Conservation (phyloP, 176 grass and related monocot species). For the Hordeum vulgare region MorexV3_pseudomolecules_assembly NC_058519.1:129546861-129547360, state of each 20-base stretch:
- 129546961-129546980: slow-evolving; percentile 8
- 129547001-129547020: background rate
- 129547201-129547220: background rate
- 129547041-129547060: background rate
- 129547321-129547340: background rate
- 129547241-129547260: background rate
- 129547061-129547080: background rate
- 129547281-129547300: slow-evolving; percentile 10
- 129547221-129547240: background rate
- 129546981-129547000: background rate
- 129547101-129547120: background rate
- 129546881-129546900: background rate
- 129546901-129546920: background rate
- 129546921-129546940: background rate
- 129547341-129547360: background rate
- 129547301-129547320: background rate
- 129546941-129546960: background rate
- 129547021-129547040: background rate
- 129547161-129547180: background rate
- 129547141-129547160: background rate
- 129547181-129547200: background rate
- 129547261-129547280: background rate
- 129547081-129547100: background rate
- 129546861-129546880: background rate
- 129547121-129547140: background rate